A percentile compares a stretch with the other conserved stretches of the same genome.
phyloP scores from a whole-genome alignment of 2,329 filamentous ascomycete genomes.

The Ophiostoma fasciatum region DNA sequence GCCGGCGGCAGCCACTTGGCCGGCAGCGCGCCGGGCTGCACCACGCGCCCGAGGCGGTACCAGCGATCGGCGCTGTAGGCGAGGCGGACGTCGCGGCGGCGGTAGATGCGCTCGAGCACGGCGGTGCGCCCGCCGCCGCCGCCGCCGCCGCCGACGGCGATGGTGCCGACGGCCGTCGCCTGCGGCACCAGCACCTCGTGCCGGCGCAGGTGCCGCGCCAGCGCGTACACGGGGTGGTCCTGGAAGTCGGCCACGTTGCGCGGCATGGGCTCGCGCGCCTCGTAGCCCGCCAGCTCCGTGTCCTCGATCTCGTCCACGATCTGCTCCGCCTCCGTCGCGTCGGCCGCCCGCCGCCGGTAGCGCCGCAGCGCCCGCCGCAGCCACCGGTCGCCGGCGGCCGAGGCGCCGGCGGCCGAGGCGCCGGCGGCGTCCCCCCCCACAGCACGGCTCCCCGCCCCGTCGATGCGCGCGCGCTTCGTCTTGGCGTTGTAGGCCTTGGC shows the following conservation, averaged over 20 bases:
- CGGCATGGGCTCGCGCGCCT: slow-evolving; percentile 70
- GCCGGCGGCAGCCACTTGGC: slow-evolving; percentile 52
- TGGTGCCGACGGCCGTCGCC: slow-evolving; percentile 57
- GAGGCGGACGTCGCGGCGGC: slow-evolving; percentile 63
- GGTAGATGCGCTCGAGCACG: slow-evolving; percentile 61
- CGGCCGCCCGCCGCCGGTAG: slow-evolving; percentile 24
- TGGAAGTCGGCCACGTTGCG: slow-evolving; percentile 79
- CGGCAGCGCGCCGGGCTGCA: slow-evolving; percentile 66
- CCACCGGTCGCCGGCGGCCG: slow-evolving; percentile 24
- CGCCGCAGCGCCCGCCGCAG: slow-evolving; percentile 35
- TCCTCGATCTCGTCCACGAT: slow-evolving; percentile 79
- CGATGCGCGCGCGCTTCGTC: slow-evolving; percentile 68
- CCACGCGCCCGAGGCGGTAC: slow-evolving; percentile 74
- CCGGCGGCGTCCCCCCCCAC: slow-evolving; percentile 6
- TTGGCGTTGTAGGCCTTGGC: slow-evolving; percentile 78
- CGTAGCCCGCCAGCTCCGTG: slow-evolving; percentile 54
- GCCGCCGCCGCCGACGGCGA: slow-evolving; percentile 41
- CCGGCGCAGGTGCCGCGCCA: slow-evolving; percentile 69
- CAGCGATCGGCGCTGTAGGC: slow-evolving; percentile 75
- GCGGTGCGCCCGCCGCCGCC: slow-evolving; percentile 17
- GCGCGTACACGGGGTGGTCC: slow-evolving; percentile 66
- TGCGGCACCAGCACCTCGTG: slow-evolving; percentile 70
- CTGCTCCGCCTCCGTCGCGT: slow-evolving; percentile 30
- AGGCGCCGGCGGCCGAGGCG: background rate
- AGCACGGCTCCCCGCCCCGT: slow-evolving; percentile 29